phyloP scores from a whole-genome alignment of 1,284 basidiomycete genomes.

The Phylloporus gajari region DNA sequence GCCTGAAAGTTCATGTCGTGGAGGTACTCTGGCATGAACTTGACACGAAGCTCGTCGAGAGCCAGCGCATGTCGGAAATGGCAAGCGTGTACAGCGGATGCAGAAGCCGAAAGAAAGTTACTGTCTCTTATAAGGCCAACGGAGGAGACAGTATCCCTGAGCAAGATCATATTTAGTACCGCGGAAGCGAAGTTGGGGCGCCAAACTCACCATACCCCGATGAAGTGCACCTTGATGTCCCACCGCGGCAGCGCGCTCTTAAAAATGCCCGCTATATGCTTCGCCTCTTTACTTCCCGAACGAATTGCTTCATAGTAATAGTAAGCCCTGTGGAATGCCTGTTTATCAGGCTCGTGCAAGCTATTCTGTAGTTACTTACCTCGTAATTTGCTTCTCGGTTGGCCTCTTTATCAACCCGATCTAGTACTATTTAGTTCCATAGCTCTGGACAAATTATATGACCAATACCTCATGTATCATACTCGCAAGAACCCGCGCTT shows the following conservation, averaged over 20 bases:
- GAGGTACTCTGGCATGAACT: conserved; percentile 55
- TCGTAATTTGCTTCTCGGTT: conserved; percentile 40
- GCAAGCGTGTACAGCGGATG: conserved; percentile 41
- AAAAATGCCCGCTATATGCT: conserved; percentile 41
- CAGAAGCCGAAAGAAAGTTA: conserved; percentile 37
- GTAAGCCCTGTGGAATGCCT: conserved; percentile 46
- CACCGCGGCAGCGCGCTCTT: conserved; percentile 50
- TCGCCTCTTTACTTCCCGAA: conserved; percentile 21
- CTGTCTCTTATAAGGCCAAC: conserved; percentile 43
- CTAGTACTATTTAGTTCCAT: no score
- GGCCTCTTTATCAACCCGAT: conserved; percentile 35
- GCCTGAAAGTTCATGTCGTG: conserved; percentile 36
- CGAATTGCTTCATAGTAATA: conserved; percentile 46
- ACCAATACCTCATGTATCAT: conserved; percentile 52
- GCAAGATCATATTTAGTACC: not conserved
- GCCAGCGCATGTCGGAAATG: conserved; percentile 54
- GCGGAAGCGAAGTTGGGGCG: not conserved
- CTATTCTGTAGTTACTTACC: conserved; percentile 20
- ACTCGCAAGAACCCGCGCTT: conserved; percentile 53
- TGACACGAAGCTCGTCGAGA: conserved; percentile 53
- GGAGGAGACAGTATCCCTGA: conserved; percentile 57
- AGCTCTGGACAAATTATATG: not conserved
- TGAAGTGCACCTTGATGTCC: conserved; percentile 49
- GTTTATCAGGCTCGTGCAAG: not conserved
- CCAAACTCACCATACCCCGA: conserved; percentile 51